Base-by-base conservation (phyloP, 2,329 filamentous ascomycete species). In the Apiospora koreana region DNA sequence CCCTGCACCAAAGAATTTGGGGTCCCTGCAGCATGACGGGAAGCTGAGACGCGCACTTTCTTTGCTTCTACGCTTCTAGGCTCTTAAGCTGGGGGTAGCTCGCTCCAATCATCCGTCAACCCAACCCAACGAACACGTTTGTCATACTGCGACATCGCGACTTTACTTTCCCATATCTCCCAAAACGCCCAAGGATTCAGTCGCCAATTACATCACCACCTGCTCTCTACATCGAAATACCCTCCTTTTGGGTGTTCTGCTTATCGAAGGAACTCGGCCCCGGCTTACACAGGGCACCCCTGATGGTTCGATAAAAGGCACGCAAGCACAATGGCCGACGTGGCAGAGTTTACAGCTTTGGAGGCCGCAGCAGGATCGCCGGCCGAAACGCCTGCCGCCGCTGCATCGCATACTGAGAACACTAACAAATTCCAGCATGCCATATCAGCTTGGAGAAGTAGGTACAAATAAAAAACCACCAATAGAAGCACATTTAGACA, bases 341-440 rank as follows among this genome's bases (percentile, higher is more conserved):
- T 75, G 67, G 73, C 75, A 43, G 70, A 73, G 69, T 71, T 72
- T 70, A 74, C 46, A 46, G 70, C 71, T 18, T 73, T 76, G 72
- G 77, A 77, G 65, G 68, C 74, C 10, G 69, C 74, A 64, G 75
- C 75, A 67, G 45, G 74, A 68, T 2, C 25, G 42, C 73, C 70
- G 75, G 75, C 73, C 71, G 76, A 76, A 74, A 74, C 72, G 72
- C 69, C 76, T 58, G 81, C 75, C 50, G 73, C 75, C 50, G 73
- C 75, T 38, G 67, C 74, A 65, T 74, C 77, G 31, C 76, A 76
- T 10, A 77, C 79, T 21, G 88, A 91, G 66, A 88, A 88, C 45
- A 91, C 92, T 76, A 98, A 97, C 85, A 98, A 97, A 82, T 99
- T 99, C 80, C 96, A 99, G 81, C 93, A 92, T 79, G 96, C 96